Conservation (phyloP, 2,329 filamentous ascomycete species). For the Alternaria conjuncta region DNA sequence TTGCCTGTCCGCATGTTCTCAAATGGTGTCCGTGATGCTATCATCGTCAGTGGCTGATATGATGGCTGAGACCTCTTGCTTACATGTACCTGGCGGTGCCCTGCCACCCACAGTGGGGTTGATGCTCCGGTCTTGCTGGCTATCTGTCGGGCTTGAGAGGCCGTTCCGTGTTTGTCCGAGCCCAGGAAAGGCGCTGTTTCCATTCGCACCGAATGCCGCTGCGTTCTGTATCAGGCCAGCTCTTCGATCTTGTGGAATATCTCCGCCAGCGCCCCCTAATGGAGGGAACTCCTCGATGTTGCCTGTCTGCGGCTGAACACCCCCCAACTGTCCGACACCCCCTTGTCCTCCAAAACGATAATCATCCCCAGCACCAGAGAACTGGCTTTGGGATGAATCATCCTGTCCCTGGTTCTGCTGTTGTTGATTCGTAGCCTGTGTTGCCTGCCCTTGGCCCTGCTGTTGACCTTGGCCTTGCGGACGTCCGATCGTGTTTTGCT, state of each 20-base stretch:
- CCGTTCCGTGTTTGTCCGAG: conserved; percentile 54
- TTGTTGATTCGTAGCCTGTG: conserved; percentile 50
- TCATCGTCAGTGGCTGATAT: conserved; percentile 13
- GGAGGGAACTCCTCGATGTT: conserved; percentile 68
- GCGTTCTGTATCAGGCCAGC: conserved; percentile 59
- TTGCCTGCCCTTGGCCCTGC: conserved; percentile 36
- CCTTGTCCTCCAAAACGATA: conserved; percentile 64
- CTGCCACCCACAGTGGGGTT: conserved; percentile 40
- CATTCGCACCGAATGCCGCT: conserved; percentile 50
- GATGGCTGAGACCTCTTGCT: background rate
- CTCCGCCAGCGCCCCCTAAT: conserved; percentile 60
- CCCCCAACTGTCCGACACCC: conserved; percentile 59
- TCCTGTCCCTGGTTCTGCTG: conserved; percentile 51
- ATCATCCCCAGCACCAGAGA: conserved; percentile 60
- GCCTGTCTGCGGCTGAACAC: conserved; percentile 60
- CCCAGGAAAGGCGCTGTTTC: conserved; percentile 50
- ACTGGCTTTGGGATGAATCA: conserved; percentile 57
- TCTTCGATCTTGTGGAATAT: conserved; percentile 59
- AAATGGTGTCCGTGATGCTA: conserved; percentile 41
- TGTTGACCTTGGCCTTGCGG: conserved; percentile 52
- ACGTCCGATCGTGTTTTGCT: conserved; percentile 61
- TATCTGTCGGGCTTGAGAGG: conserved; percentile 47
- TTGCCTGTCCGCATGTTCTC: conserved; percentile 37
- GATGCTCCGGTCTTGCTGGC: conserved; percentile 43
- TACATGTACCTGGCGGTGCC: conserved; percentile 33